Evolutionary conservation across 495 filamentous ascomycete species (phyloP).

Genomic region (Talaromyces ruber): DNA sequence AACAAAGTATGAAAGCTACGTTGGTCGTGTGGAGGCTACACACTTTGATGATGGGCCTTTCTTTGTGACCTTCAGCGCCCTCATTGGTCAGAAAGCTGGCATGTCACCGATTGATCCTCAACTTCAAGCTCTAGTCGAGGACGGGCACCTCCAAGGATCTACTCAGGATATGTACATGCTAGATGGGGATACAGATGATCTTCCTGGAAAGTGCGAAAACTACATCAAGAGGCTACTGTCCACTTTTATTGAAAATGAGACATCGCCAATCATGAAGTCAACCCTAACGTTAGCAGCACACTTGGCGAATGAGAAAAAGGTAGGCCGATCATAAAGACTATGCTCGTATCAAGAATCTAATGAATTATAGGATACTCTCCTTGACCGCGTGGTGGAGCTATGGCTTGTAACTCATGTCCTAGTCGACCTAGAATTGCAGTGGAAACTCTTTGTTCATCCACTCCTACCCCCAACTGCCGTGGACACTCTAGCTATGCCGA

Average conservation of each 20-base stretch:
- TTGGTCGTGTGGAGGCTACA: constrained; percentile 57
- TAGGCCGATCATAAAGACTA: constrained; percentile 8
- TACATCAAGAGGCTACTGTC: constrained; percentile 61
- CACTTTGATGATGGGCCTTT: constrained; percentile 53
- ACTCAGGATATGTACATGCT: constrained; percentile 46
- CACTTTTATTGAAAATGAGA: constrained; percentile 54
- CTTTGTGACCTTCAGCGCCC: constrained; percentile 41
- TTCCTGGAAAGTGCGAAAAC: constrained; percentile 55
- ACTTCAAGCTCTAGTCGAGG: constrained; percentile 41
- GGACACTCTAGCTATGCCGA: constrained; percentile 28
- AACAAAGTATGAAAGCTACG: constrained; percentile 46
- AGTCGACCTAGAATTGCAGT: constrained; percentile 55
- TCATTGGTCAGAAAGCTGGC: constrained; percentile 37
- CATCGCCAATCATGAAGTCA: constrained; percentile 57
- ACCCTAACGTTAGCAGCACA: constrained; percentile 54
- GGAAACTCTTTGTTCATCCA: constrained; percentile 52
- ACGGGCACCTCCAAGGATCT: constrained; percentile 30
- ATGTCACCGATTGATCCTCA: constrained; percentile 43
- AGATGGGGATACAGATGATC: constrained; percentile 59
- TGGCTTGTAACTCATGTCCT: constrained; percentile 72
- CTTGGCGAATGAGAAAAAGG: constrained; percentile 45
- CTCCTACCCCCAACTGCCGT: constrained; percentile 34
- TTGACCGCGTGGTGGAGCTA: constrained; percentile 61
- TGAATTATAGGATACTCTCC: constrained; percentile 42
- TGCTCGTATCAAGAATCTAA: not conserved